Conservation (phyloP, 108 stramenopile species). For the Aureococcus anophagefferens region DNA sequence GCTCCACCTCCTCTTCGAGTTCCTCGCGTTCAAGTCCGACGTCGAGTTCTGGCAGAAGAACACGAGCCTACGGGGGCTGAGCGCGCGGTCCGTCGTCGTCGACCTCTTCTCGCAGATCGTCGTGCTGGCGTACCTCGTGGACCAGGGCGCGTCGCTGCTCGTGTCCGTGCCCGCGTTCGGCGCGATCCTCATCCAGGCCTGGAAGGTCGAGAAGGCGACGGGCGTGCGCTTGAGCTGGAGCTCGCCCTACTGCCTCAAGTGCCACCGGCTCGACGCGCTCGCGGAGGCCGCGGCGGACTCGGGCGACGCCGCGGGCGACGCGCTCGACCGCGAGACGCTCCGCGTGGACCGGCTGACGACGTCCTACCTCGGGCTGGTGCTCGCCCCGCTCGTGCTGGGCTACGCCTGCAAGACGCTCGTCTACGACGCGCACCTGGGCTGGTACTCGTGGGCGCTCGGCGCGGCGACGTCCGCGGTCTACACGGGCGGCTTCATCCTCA, state of each 20-base stretch:
- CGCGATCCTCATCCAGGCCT: slow-evolving; percentile 40
- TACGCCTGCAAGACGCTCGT: slow-evolving; percentile 63
- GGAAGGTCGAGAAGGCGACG: slow-evolving; percentile 31
- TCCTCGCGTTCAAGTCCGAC: slow-evolving; percentile 82
- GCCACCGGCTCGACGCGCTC: slow-evolving; percentile 1
- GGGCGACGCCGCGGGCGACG: slow-evolving; percentile 15
- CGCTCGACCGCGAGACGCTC: slow-evolving; percentile 58
- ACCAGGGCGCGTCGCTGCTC: slow-evolving; percentile 68
- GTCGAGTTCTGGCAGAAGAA: slow-evolving; percentile 83
- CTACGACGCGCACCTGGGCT: slow-evolving; percentile 58
- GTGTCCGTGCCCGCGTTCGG: slow-evolving; percentile 69
- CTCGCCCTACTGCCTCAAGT: not conserved
- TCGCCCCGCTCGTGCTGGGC: slow-evolving; percentile 62
- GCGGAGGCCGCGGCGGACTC: not conserved
- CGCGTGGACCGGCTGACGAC: slow-evolving; percentile 76
- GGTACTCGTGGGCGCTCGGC: slow-evolving; percentile 82
- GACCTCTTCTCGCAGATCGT: slow-evolving; percentile 78
- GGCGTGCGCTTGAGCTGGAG: not conserved
- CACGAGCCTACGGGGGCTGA: slow-evolving; percentile 72
- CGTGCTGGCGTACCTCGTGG: slow-evolving; percentile 75
- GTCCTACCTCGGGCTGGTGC: slow-evolving; percentile 39
- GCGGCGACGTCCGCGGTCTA: slow-evolving; percentile 69
- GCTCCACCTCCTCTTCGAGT: slow-evolving; percentile 84
- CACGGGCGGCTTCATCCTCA: slow-evolving; percentile 63
- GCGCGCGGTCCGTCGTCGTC: slow-evolving; percentile 65